Percentiles rank a stretch among this genome's conserved stretches.
Evolutionary conservation across 495 filamentous ascomycete species (phyloP).

Genomic region (Penicillium goetzii): DNA sequence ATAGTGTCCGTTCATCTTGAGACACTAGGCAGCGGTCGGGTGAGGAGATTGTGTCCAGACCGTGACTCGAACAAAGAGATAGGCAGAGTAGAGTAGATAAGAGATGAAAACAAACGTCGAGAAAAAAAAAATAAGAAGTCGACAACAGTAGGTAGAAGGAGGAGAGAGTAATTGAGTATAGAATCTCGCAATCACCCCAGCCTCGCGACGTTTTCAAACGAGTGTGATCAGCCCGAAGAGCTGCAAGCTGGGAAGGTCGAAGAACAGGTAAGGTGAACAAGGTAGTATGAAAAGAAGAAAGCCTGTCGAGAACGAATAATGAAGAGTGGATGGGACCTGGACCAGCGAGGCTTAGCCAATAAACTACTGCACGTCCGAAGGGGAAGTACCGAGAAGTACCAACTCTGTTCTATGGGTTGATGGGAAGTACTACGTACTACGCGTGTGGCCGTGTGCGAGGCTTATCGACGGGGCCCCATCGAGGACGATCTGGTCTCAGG

Average conservation of each 20-base stretch:
- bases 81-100: constrained; percentile 1
- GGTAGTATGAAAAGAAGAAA: constrained; percentile 5
- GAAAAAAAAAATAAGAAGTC: constrained; percentile 1
- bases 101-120: not conserved
- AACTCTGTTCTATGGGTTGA: not conserved
- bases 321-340: constrained; percentile 11
- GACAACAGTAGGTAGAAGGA: not conserved
- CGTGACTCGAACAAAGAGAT: not conserved
- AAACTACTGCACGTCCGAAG: not conserved
- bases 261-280: not conserved
- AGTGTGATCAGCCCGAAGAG: constrained; percentile 23
- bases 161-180: constrained; percentile 6
- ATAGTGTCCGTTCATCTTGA: constrained; percentile 30
- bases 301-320: not conserved
- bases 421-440: not conserved
- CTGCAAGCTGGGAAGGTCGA: constrained; percentile 6
- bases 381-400: not conserved
- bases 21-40: constrained; percentile 1
- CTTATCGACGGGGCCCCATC: constrained; percentile 13
- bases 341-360: constrained; percentile 14
- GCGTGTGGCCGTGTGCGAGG: constrained; percentile 2
- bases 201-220: constrained; percentile 12
- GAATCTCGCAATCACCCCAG: not conserved
- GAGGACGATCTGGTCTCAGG: constrained; percentile 5
- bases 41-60: not conserved